Evolutionary conservation across 495 filamentous ascomycete genomes (phyloP).

Genomic region (Apodospora peruviana): DNA sequence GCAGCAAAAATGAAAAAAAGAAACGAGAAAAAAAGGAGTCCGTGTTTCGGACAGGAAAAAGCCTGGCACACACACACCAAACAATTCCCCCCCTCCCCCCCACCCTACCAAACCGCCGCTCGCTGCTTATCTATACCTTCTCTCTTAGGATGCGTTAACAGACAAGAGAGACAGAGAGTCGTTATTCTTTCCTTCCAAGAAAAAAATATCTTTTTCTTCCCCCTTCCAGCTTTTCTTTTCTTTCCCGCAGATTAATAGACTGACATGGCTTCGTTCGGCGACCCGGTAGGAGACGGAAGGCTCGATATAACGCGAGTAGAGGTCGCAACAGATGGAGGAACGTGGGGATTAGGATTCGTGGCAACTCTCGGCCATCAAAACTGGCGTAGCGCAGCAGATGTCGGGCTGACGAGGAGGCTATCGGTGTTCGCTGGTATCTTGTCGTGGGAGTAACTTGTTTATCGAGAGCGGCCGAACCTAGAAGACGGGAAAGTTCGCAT

Average conservation of each 20-base stretch:
- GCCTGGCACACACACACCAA: conserved; percentile 5
- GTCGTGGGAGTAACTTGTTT: conserved; percentile 35
- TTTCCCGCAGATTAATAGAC: conserved; percentile 17
- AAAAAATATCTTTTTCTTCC: conserved; percentile 7
- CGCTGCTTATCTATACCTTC: conserved; percentile 28
- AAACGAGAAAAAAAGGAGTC: conserved; percentile 2
- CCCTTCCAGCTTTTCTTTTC: conserved; percentile 13
- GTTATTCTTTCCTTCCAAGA: conserved; percentile 26
- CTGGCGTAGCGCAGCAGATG: conserved; percentile 17
- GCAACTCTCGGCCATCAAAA: conserved; percentile 15
- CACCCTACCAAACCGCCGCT: too few relatives aligned
- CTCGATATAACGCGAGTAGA: conserved; percentile 8
- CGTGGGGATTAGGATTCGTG: background rate
- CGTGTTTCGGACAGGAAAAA: background rate
- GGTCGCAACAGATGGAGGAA: conserved; percentile 7
- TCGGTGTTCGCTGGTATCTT: conserved; percentile 9
- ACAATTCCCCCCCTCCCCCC: conserved; percentile 9
- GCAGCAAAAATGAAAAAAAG: background rate
- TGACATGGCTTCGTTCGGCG: conserved; percentile 21
- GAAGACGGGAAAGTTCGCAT: conserved; percentile 78
- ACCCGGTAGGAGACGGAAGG: conserved; percentile 10
- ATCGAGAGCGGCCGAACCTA: conserved; percentile 91
- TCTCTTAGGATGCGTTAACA: conserved; percentile 13
- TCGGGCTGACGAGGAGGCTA: conserved; percentile 8
- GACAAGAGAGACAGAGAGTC: conserved; percentile 28